phyloP scores from a whole-genome alignment of 1,139 yeast species.

The Protomyces arabidopsidicola region DNA sequence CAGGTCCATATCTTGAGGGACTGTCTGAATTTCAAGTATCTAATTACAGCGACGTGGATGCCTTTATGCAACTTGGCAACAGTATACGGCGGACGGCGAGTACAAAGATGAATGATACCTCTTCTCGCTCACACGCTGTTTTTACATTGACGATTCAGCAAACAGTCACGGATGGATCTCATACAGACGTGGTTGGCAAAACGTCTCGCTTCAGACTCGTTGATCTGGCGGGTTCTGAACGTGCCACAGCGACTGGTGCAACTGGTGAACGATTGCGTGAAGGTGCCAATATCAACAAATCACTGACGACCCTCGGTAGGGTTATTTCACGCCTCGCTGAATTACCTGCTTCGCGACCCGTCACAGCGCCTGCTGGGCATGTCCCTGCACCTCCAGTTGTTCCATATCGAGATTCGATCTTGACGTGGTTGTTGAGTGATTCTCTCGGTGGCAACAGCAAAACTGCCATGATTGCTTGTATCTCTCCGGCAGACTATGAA shows the following conservation, averaged over 20 bases:
- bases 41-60: slow-evolving; percentile 32
- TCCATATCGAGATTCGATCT: slow-evolving; percentile 39
- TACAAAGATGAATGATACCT: slow-evolving; percentile 61
- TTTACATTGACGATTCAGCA: slow-evolving; percentile 60
- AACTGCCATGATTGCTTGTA: slow-evolving; percentile 68
- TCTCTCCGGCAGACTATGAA: slow-evolving; percentile 71
- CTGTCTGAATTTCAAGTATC: slow-evolving; percentile 36
- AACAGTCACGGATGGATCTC: slow-evolving; percentile 39
- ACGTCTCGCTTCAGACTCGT: slow-evolving; percentile 62
- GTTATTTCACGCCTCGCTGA: slow-evolving; percentile 61
- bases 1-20: slow-evolving; percentile 59
- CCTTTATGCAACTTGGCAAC: slow-evolving; percentile 36
- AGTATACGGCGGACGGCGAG: slow-evolving; percentile 60
- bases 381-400: slow-evolving; percentile 29
- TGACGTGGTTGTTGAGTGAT: slow-evolving; percentile 68
- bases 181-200: slow-evolving; percentile 36
- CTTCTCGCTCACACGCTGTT: slow-evolving; percentile 75
- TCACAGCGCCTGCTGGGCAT: slow-evolving; percentile 22
- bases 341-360: slow-evolving; percentile 22
- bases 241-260: slow-evolving; percentile 59
- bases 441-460: slow-evolving; percentile 68
- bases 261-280: slow-evolving; percentile 63
- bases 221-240: slow-evolving; percentile 77
- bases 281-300: slow-evolving; percentile 69
- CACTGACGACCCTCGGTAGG: slow-evolving; percentile 68